Base-by-base conservation (phyloP, 352 stramenopile species). In the Globisporangium acanthophoron region DNA sequence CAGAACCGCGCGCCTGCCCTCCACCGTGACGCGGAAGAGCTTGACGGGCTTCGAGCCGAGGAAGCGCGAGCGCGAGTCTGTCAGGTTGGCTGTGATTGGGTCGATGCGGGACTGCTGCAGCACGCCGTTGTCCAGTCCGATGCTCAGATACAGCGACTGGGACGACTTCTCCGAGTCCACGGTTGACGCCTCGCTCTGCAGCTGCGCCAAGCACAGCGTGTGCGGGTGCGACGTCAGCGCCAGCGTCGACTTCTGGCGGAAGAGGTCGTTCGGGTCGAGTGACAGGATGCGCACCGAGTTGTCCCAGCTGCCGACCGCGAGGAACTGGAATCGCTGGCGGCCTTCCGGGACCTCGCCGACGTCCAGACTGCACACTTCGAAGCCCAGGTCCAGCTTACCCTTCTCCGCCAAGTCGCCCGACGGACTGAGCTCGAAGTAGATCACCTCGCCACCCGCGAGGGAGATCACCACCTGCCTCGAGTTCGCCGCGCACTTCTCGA, bases 381-480 rank as follows among this genome's bases (percentile, higher is more conserved):
- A 96, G 35, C 95, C 94, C 18, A 99, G 78, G 62, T 99, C 96
- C 31, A 94, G 83, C 44, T 94, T 98, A 2, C 88, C 90, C 21
- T 90, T 87, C 62, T 99, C 96, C n/a, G 76, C 87, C 16, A 99
- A 71, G 53, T 97, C 92, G n/a, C 94, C 92, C 1, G 80, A 79
- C 24, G 83, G 70, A 56, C 98, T 92, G 56, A 99, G 76, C 68
- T 99, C 96, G 73, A 99, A 99, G 80, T 99, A 99, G 63, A 98
- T 97, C 60, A 97, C 87, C 56, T 98, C 76, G 20, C 97, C 96
- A 54, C 96, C 96, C 40, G 92, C 96, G 21, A 99, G 85, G 21
- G 93, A 97, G 56, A 99, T 96, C 12, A 98, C 82, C 52, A 99
- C 92, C 73, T 99, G 97, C 33, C 94, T 88, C 40, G 93, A 86